phyloP scores from a whole-genome alignment of 768 basidiomycete species.

The Boletellus ananas region DNA sequence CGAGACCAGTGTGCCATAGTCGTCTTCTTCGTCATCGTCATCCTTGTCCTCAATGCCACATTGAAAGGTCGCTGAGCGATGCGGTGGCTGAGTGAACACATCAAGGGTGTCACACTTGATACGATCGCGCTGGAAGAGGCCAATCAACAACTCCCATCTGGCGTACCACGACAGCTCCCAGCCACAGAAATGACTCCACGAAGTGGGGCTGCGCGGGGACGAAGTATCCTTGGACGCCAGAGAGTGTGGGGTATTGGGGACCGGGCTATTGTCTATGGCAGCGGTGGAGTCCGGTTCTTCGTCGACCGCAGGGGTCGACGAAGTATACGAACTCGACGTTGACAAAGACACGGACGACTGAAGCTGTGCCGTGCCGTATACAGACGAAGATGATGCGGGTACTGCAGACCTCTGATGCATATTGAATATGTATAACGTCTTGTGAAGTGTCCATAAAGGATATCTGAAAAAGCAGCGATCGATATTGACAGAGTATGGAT shows the following conservation, averaged over 20 bases:
- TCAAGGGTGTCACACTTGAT: conserved; percentile 10
- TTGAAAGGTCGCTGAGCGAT: conserved; percentile 15
- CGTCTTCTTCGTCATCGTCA: conserved; percentile 23
- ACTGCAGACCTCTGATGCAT: conserved; percentile 36
- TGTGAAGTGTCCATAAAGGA: conserved; percentile 63
- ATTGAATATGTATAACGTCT: conserved; percentile 62
- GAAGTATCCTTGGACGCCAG: conserved; percentile 3
- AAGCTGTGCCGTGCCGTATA: conserved; percentile 8
- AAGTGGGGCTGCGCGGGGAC: conserved; percentile 3
- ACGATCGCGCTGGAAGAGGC: conserved; percentile 36
- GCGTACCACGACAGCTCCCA: conserved; percentile 52
- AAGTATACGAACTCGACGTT: conserved; percentile 17
- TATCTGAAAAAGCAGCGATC: conserved; percentile 57
- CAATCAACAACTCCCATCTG: conserved; percentile 51
- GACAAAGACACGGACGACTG: conserved; percentile 18
- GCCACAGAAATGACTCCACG: conserved; percentile 14
- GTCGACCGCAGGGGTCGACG: conserved; percentile 10
- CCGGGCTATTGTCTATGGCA: conserved; percentile 43
- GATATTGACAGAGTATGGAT: conserved; percentile 52
- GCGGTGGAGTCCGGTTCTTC: conserved; percentile 58
- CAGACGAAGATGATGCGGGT: conserved; percentile 4
- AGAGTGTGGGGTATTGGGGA: conserved; percentile 1
- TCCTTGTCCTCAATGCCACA: conserved; percentile 22
- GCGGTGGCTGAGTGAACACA: not conserved
- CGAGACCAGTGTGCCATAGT: conserved; percentile 24